Evolutionary conservation across 2,329 filamentous ascomycete genomes (phyloP).

Genomic region (Proliferodiscus dingleyae): DNA sequence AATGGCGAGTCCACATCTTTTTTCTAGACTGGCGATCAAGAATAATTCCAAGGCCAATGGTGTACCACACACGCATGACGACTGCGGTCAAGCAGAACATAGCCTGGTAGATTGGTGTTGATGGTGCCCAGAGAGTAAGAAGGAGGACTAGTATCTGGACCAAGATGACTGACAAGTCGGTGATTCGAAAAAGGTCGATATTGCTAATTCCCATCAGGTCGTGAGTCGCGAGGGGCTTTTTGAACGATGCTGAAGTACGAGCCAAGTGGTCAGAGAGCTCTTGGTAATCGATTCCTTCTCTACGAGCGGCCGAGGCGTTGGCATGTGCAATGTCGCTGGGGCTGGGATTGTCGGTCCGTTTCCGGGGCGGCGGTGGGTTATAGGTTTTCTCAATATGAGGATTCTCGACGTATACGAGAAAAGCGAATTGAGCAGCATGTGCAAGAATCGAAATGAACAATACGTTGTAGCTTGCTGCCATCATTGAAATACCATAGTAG

Average conservation of each 20-base stretch:
- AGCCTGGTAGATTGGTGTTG: constrained; percentile 67
- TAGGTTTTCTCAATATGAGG: constrained; percentile 98
- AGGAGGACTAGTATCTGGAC: constrained; percentile 70
- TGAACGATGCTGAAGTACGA: constrained; percentile 19
- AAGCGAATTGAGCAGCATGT: constrained; percentile 90
- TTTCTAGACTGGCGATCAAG: constrained; percentile 80
- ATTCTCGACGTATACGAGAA: constrained; percentile 87
- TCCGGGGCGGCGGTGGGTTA: constrained; percentile 76
- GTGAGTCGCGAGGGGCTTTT: constrained; percentile 66
- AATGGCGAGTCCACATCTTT: constrained; percentile 96
- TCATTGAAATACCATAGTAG: constrained; percentile 96
- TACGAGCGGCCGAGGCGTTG: constrained; percentile 32
- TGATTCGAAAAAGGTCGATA: constrained; percentile 81
- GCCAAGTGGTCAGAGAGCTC: constrained; percentile 5
- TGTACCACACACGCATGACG: constrained; percentile 87
- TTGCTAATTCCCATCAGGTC: constrained; percentile 79
- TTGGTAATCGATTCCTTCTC: constrained; percentile 30
- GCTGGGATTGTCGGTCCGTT: constrained; percentile 35
- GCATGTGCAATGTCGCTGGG: constrained; percentile 31
- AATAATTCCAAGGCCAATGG: constrained; percentile 78
- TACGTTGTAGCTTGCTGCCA: constrained; percentile 96
- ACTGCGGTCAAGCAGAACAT: constrained; percentile 79
- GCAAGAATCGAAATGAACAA: constrained; percentile 94
- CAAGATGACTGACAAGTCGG: constrained; percentile 76
- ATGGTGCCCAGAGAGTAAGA: constrained; percentile 71